phyloP scores from a whole-genome alignment of 2,329 filamentous ascomycete species.

The Cercospora zeae-maydis region DNA sequence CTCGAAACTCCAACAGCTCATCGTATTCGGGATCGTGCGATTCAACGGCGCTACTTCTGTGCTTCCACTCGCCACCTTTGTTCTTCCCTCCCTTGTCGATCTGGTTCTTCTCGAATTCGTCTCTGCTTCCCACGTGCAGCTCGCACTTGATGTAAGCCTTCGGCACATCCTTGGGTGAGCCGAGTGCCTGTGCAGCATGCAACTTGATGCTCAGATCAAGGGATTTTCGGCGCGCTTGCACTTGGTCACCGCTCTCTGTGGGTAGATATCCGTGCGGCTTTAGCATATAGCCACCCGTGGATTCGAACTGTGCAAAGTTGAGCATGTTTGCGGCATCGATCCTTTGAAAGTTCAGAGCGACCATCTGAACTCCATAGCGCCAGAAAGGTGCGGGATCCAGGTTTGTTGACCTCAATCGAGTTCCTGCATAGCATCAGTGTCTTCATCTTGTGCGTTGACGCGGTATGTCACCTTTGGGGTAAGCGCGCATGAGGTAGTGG shows the following conservation, averaged over 20 bases:
- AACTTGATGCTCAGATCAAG: constrained; percentile 69
- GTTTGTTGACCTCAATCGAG: constrained; percentile 80
- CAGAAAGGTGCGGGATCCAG: constrained; percentile 81
- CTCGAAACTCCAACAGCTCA: constrained; percentile 45
- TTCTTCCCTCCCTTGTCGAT: constrained; percentile 49
- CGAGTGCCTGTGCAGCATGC: constrained; percentile 70
- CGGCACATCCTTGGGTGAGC: constrained; percentile 53
- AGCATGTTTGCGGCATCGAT: constrained; percentile 94
- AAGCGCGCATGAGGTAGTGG: constrained; percentile 78
- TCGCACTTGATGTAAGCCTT: constrained; percentile 75
- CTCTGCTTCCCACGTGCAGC: constrained; percentile 70
- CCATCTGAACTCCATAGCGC: constrained; percentile 81
- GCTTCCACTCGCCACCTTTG: constrained; percentile 52
- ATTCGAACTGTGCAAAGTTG: constrained; percentile 87
- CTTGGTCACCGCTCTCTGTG: constrained; percentile 18
- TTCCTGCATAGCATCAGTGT: constrained; percentile 45
- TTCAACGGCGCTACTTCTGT: constrained; percentile 44
- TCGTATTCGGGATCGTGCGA: constrained; percentile 46
- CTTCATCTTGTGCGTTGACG: background rate
- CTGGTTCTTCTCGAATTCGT: constrained; percentile 44
- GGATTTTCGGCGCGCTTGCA: constrained; percentile 22
- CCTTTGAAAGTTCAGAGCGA: constrained; percentile 90
- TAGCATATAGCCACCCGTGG: constrained; percentile 75
- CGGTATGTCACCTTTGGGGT: constrained; percentile 56
- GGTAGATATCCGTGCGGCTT: constrained; percentile 73